phyloP scores from a whole-genome alignment of 2,329 filamentous ascomycete genomes.

The Diplodia intermedia region DNA sequence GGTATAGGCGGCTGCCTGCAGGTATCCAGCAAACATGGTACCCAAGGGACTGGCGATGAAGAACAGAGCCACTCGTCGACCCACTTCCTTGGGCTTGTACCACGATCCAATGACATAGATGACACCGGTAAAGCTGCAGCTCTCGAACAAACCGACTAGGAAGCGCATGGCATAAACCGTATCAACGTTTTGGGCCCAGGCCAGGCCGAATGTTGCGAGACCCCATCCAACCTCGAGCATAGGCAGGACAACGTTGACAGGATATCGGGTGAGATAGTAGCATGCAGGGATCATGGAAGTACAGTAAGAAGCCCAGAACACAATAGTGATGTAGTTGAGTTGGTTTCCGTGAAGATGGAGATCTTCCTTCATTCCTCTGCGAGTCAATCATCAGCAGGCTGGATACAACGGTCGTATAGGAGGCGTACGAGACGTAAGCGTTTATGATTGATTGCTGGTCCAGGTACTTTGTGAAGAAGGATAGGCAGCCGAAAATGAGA shows the following conservation, averaged over 20 bases:
- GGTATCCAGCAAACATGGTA: constrained; percentile 46
- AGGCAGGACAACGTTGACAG: constrained; percentile 38
- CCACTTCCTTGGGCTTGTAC: constrained; percentile 51
- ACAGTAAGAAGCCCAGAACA: constrained; percentile 51
- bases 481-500: constrained; percentile 50
- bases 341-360: constrained; percentile 34
- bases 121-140: constrained; percentile 45
- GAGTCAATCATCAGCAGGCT: not conserved
- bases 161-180: constrained; percentile 45
- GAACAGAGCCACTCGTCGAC: constrained; percentile 44
- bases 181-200: constrained; percentile 35
- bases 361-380: constrained; percentile 35
- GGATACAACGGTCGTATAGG: not conserved
- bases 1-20: constrained; percentile 45
- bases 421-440: constrained; percentile 34
- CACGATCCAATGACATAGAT: constrained; percentile 52
- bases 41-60: constrained; percentile 44
- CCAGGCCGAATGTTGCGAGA: constrained; percentile 39
- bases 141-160: constrained; percentile 45
- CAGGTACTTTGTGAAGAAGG: constrained; percentile 52
- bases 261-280: constrained; percentile 46
- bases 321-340: constrained; percentile 35
- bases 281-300: constrained; percentile 52
- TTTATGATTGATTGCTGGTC: constrained; percentile 38
- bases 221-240: constrained; percentile 39